Evolutionary conservation across 768 basidiomycete species (phyloP), one percentile per base, ranked within the genome.

Genomic region (Suillus luteus): DNA sequence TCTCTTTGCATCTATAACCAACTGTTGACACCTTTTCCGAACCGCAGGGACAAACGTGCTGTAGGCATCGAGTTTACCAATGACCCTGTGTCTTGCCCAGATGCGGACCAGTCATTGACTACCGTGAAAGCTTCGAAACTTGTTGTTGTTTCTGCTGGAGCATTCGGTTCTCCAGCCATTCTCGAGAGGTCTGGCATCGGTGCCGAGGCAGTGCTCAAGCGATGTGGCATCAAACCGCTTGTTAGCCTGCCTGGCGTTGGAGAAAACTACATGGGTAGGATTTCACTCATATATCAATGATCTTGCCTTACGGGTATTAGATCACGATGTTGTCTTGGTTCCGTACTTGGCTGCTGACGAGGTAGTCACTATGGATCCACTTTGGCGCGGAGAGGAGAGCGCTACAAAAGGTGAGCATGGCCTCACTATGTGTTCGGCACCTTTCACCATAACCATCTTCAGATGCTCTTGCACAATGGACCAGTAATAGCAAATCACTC

Each of bases 171-270:
- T 11, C 82, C 85, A 5, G 76, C 83, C 6, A 83, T 87, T 43
- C 74, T 87, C 6, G 85, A 86, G 68, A 78, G 85, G 49, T 89
- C 87, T 3, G 90, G 92, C 12, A 88, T 93, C 48, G 91, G 91
- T 9, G 81, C 82, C 3, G 68, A 72, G 22, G 69, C 74, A 1
- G 67, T 88, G 46, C 76, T 92, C 46, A 68, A 81, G 46, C 75
- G 74, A 40, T 75, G 83, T 60, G 79, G 78, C 12, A 82, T 93
- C 37, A 67, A 75, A 8, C 77, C 80, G 63, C 57, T 85, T 33
- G 79, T 90, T 14, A 85, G 91, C 61, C 82, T 93, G 15, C 89
- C 90, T 1, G 88, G 88, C 19, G 91, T 93, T 1, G 91, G 91
- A 22, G 87, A 89, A 68, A 84, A 91, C 66, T 85, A 83, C 62